These are phyloP conservation scores for Fragaria iinumae DNA, from an alignment of 306 rosid species.

Conservation along the genomic window DNA sequence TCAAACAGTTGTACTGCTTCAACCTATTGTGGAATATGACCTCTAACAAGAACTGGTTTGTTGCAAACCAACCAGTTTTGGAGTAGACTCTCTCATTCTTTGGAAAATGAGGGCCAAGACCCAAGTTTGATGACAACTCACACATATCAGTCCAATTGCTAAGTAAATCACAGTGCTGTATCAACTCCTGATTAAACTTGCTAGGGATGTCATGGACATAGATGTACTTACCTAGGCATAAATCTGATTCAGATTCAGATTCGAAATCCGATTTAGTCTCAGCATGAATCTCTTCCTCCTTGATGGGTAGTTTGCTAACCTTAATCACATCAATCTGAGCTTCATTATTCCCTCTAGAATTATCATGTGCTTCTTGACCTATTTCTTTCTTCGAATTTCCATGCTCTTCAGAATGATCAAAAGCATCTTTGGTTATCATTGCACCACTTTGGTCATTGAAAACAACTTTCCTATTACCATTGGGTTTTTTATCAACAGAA, in stretches of 20 bases:
- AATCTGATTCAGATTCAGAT: background rate
- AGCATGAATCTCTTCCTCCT: background rate
- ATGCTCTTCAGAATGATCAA: background rate
- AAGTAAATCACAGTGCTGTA: conserved; percentile 28
- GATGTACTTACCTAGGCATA: conserved; percentile 38
- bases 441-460: conserved; percentile 10
- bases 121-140: conserved; percentile 28
- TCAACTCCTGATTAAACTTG: conserved; percentile 35
- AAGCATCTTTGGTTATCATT: conserved; percentile 1
- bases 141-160: conserved; percentile 45
- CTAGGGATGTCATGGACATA: conserved; percentile 40
- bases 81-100: conserved; percentile 20
- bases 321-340: background rate
- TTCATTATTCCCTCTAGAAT: background rate
- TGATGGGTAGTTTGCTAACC: background rate
- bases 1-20: conserved; percentile 46
- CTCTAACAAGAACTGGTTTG: conserved; percentile 47
- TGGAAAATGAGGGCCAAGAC: conserved; percentile 38
- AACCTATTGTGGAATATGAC: conserved; percentile 44
- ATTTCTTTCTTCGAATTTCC: conserved; percentile 1
- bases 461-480: background rate
- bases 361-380: background rate
- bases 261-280: background rate
- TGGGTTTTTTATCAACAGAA: background rate
- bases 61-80: conserved; percentile 38